Evolutionary conservation across 202 grass and related monocot species (phyloP), one percentile per base, ranked within the genome.

Genomic region (Carex sylvatica): DNA sequence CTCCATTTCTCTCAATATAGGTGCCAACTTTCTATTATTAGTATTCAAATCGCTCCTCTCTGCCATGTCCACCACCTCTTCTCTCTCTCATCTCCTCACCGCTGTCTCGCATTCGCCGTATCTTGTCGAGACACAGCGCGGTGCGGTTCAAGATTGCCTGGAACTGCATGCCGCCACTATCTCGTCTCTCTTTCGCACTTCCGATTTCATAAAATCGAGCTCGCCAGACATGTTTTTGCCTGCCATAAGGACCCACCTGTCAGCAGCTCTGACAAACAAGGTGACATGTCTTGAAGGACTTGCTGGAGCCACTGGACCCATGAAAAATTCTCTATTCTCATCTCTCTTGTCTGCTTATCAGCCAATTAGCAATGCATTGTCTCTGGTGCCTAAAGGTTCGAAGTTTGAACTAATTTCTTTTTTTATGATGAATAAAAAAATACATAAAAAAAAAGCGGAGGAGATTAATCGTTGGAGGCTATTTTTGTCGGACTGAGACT

Each of bases 241-340:
- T 58, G 47, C 83, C 61, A 93, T 87, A 46, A 77, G 89, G 22
- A 65, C 90, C 13, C 87, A 95, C 87, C 87, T 98, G 33, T 81
- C 91, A n/a, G 95, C 95, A 26, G 90, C 92, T 40, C 86, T 98
- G 80, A 81, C 95, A 44, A 95, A 98, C 86, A 92, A 91, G 82
- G 92, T 85, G 83, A 93, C 95, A 68, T 98, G 95, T 87, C 84
- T 93, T 31, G 95, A 98, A 33, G 92, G 95, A 58, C 87, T 98
- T 24, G 70, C 87, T 6, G 87, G 84, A 33, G 82, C 87, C 30
- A 74, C 80, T 4, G 87, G 87, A 51, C 82, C 80, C 1, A 53
- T 73, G 23, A 69, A 90, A 30, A 72, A 47, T 47, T 20, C 54
- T 33, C 82, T 98, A 12, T 46, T 83, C 15, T 75, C 61, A 15